phyloP scores from a whole-genome alignment of 306 rosid genomes.

The Acacia acuminata region DNA sequence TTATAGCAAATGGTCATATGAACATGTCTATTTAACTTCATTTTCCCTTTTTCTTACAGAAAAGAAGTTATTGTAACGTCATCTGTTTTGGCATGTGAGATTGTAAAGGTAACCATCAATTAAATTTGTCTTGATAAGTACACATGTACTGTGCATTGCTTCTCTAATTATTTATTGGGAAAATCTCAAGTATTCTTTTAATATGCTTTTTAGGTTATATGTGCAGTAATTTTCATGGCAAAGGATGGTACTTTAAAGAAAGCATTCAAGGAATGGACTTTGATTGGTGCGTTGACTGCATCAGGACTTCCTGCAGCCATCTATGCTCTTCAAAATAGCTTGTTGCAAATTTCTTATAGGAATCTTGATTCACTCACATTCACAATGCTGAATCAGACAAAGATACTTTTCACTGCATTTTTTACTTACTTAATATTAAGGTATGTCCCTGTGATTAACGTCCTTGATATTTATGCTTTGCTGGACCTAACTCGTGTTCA shows the following conservation, averaged over 20 bases:
- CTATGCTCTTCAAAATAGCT: constrained; percentile 93
- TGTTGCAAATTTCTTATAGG: constrained; percentile 92
- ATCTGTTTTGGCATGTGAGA: constrained; percentile 83
- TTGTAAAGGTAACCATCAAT: constrained; percentile 66
- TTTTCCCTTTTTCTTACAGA: constrained; percentile 44
- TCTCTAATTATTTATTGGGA: constrained; percentile 16
- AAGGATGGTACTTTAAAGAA: constrained; percentile 73
- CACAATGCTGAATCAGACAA: constrained; percentile 94
- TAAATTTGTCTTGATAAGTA: constrained; percentile 17
- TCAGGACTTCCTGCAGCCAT: constrained; percentile 97
- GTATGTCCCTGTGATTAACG: constrained; percentile 43
- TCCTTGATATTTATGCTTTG: constrained; percentile 15
- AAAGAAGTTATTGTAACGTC: constrained; percentile 94
- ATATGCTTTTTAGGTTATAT: constrained; percentile 54
- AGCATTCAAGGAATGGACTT: constrained; percentile 73
- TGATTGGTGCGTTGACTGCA: constrained; percentile 87
- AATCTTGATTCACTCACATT: constrained; percentile 96
- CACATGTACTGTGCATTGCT: constrained; percentile 13
- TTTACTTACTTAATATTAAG: constrained; percentile 79
- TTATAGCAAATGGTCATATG: constrained; percentile 15
- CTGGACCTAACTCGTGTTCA: constrained; percentile 2
- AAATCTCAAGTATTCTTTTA: constrained; percentile 22
- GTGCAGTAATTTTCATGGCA: constrained; percentile 80
- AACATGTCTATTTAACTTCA: constrained; percentile 29
- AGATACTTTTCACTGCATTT: constrained; percentile 87